Evolutionary conservation across 176 grass and related monocot genomes (phyloP).

Genomic region (Phragmites australis): DNA sequence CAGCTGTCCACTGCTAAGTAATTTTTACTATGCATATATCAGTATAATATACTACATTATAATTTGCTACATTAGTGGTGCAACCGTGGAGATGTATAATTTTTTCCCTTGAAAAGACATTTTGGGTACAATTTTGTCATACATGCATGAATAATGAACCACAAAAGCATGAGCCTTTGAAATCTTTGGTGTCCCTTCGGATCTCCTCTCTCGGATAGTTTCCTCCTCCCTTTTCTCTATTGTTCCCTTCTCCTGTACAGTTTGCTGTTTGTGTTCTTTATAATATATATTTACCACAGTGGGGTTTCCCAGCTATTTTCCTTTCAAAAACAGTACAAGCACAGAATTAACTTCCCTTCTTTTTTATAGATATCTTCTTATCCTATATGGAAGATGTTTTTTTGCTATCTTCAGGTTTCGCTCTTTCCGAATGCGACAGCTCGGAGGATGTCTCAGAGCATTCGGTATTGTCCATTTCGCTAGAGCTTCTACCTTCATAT

Average conservation of each 20-base stretch:
- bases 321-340: too few relatives aligned
- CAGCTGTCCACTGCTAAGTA: background rate
- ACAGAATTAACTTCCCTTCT: constrained; percentile 51
- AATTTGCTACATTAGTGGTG: background rate
- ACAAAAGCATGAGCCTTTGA: background rate
- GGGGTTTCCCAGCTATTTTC: too few relatives aligned
- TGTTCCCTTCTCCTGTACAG: too few relatives aligned
- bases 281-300: too few relatives aligned
- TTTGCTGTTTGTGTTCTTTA: too few relatives aligned
- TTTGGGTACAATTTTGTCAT: constrained; percentile 5
- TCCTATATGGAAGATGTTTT: constrained; percentile 42
- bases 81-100: background rate
- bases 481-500: constrained; percentile 53
- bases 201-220: too few relatives aligned
- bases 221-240: too few relatives aligned
- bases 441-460: constrained; percentile 47
- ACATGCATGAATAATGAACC: background rate
- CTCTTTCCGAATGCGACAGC: constrained; percentile 45
- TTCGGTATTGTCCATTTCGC: constrained; percentile 47
- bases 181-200: too few relatives aligned
- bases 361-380: constrained; percentile 63
- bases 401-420: constrained; percentile 45
- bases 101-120: background rate
- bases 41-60: background rate
- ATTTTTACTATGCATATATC: background rate